phyloP scores from a whole-genome alignment of 805 yeast species.

The Cyberlindnera nakhonratchasimensis region DNA sequence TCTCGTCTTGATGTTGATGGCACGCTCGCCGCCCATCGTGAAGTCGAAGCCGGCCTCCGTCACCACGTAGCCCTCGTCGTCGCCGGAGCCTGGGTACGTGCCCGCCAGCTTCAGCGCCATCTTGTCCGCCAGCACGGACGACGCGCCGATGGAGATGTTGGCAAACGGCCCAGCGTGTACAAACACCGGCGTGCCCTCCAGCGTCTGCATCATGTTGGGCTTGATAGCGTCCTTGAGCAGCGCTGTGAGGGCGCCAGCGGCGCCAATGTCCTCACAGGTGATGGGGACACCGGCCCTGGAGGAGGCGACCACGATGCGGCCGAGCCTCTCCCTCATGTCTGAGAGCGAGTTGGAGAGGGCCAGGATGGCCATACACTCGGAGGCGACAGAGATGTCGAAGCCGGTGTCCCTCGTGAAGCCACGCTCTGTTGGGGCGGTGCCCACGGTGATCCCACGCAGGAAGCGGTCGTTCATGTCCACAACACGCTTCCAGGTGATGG shows the following conservation, averaged over 20 bases:
- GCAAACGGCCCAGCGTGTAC: conserved; percentile 91
- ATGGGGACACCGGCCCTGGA: conserved; percentile 66
- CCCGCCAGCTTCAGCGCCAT: conserved; percentile 78
- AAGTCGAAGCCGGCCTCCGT: conserved; percentile 90
- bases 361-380: conserved; percentile 82
- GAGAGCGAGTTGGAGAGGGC: conserved; percentile 67
- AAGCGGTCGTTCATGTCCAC: conserved; percentile 83
- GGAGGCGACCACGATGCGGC: conserved; percentile 71
- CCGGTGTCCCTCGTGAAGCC: conserved; percentile 73
- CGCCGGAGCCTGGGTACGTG: conserved; percentile 37
- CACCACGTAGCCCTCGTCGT: conserved; percentile 59
- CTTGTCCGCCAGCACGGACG: conserved; percentile 77
- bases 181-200: conserved; percentile 84
- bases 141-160: conserved; percentile 82
- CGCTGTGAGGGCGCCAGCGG: conserved; percentile 85
- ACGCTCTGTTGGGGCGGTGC: conserved; percentile 73
- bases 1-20: conserved; percentile 77
- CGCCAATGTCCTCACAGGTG: conserved; percentile 80
- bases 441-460: conserved; percentile 72
- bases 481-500: conserved; percentile 80
- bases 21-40: conserved; percentile 91
- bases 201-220: conserved; percentile 84
- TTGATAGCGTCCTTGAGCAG: conserved; percentile 77
- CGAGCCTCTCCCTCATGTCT: conserved; percentile 72
- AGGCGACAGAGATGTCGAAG: conserved; percentile 81